Conservation (phyloP, 2,329 filamentous ascomycete genomes). For the Lachnellula arida region DNA sequence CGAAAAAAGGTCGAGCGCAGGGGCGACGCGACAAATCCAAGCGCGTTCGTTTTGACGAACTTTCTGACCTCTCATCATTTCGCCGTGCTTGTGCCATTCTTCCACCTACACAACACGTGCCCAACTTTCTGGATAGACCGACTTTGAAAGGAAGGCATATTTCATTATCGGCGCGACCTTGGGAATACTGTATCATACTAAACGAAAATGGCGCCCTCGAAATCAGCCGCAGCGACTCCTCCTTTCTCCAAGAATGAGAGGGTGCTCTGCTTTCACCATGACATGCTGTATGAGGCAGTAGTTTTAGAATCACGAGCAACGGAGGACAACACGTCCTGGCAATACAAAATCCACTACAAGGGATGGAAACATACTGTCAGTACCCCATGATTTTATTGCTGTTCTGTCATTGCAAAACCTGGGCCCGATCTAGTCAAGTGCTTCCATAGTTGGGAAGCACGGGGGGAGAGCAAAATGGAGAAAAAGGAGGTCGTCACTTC, state of each 20-base stretch:
- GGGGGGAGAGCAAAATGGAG: not conserved
- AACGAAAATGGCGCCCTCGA: constrained; percentile 30
- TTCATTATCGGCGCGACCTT: not conserved
- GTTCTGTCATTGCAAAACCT: not conserved
- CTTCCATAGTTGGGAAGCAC: constrained; percentile 16
- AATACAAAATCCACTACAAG: constrained; percentile 97
- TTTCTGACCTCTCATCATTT: not conserved
- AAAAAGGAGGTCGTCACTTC: not conserved
- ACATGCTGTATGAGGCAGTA: constrained; percentile 96
- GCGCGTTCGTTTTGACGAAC: not conserved
- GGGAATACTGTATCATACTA: not conserved
- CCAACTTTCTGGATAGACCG: not conserved
- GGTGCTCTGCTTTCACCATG: constrained; percentile 94
- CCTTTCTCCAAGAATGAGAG: constrained; percentile 71
- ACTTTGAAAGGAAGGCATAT: not conserved
- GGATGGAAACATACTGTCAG: constrained; percentile 95
- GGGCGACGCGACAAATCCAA: not conserved
- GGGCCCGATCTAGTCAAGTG: not conserved
- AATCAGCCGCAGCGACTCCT: constrained; percentile 21
- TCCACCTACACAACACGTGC: not conserved
- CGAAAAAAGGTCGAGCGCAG: not conserved
- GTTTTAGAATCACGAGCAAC: constrained; percentile 71
- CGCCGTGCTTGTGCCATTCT: not conserved
- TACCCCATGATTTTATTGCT: constrained; percentile 24
- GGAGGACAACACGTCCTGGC: constrained; percentile 68